Base-by-base conservation (phyloP, 2,329 filamentous ascomycete genomes). In the Trichoderma asperellum region DNA sequence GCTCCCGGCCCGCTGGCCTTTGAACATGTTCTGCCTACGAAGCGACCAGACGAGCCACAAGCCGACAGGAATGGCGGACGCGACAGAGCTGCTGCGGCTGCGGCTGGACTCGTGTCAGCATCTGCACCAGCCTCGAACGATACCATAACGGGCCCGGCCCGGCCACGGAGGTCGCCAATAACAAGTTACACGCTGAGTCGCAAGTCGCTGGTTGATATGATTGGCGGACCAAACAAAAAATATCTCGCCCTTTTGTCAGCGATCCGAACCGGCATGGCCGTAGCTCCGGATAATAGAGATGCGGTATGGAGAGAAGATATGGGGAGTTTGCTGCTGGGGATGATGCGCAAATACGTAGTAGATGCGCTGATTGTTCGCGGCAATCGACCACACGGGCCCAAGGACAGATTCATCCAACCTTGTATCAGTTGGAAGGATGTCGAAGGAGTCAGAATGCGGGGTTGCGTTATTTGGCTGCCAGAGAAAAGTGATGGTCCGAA, bases 281-380 rank as follows among this genome's bases (percentile, higher is more conserved):
- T 71, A 12, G 49, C 64, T 1, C 53, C 71, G 7, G 55, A 74
- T 4, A 32, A 60, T 1, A 57, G 62, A 12, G 61, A 61, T 34
- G 63, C 72, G 8, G 60, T 78, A 24, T 79, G 76, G 73, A 83
- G 87, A 35, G 52, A 78, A 5, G 87, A 89, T 72, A 91, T 91
- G 87, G 81, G 84, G 40, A 76, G 79, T 0, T 79, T 86, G 32
- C 74, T 91, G 0, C 78, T 89, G 4, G 76, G 81, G 6, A 77
- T 85, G 69, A 80, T 89, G 78, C 83, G 86, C 5, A 77, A 81
- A 5, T 77, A 81, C 1, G 80, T 85, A 21, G 78, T 82, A 1
- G 81, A 85, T 24, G 77, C 83, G 0, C 76, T 91, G 12, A 67
- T 83, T 5, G 65, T 70, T 1, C 71, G 69, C 6, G 72, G 71